Conservation (phyloP, 352 stramenopile species). For the Pythium phragmiticola region DNA sequence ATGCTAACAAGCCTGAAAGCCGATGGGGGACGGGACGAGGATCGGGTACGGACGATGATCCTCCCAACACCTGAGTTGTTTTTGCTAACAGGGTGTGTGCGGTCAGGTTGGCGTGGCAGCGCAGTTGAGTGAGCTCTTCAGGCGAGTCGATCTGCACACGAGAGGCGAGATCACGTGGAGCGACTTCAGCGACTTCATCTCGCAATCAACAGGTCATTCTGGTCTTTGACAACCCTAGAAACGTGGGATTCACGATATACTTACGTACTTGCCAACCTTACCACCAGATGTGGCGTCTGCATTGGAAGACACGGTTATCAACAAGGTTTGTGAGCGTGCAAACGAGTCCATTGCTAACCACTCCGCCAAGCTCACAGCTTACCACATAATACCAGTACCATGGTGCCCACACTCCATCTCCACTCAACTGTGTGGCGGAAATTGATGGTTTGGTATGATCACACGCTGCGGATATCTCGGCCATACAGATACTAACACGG, state of each 20-base stretch:
- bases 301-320: constrained; percentile 24
- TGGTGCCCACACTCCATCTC: constrained; percentile 2
- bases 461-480: not conserved
- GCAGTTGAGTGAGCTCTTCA: constrained; percentile 41
- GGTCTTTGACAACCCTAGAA: too few relatives aligned
- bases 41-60: constrained; percentile 27
- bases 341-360: constrained; percentile 11
- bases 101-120: constrained; percentile 34
- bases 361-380: constrained; percentile 29
- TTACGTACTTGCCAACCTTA: not conserved
- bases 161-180: constrained; percentile 37
- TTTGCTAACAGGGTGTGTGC: not conserved
- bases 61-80: not conserved
- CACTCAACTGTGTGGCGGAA: constrained; percentile 42
- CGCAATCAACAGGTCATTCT: constrained; percentile 35
- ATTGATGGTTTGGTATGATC: constrained; percentile 41
- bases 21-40: constrained; percentile 14
- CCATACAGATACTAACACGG: too few relatives aligned
- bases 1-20: constrained; percentile 34
- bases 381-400: constrained; percentile 1
- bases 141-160: constrained; percentile 38
- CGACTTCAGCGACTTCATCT: constrained; percentile 47
- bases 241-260: too few relatives aligned
- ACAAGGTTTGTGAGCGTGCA: constrained; percentile 22
- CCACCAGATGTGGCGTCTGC: constrained; percentile 10